Evolutionary conservation across 495 filamentous ascomycete genomes (phyloP).

Genomic region (Mytilinidion resinicola): DNA sequence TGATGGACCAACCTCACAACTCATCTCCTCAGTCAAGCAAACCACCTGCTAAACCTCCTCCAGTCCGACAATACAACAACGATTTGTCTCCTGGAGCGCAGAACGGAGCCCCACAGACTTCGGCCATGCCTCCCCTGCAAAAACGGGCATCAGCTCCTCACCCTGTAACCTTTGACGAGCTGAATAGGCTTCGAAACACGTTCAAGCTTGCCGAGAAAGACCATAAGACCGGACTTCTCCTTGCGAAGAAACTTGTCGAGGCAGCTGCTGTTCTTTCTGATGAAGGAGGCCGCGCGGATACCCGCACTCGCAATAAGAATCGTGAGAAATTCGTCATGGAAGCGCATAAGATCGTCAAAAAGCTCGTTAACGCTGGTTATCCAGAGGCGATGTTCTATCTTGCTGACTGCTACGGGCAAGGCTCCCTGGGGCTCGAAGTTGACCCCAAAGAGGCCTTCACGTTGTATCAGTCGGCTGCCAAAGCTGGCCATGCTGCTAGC

Average conservation of each 20-base stretch:
- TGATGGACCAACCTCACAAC: constrained; percentile 41
- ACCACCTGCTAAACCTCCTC: constrained; percentile 49
- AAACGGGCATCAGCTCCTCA: constrained; percentile 23
- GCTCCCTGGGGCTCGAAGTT: constrained; percentile 58
- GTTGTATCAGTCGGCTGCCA: constrained; percentile 90
- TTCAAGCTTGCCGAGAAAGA: constrained; percentile 66
- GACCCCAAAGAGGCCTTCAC: constrained; percentile 87
- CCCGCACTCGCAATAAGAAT: constrained; percentile 64
- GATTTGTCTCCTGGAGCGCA: constrained; percentile 35
- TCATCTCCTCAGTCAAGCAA: background rate
- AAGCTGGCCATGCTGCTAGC: constrained; percentile 72
- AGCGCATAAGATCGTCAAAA: constrained; percentile 85
- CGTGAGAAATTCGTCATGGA: constrained; percentile 80
- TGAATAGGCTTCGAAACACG: constrained; percentile 64
- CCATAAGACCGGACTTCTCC: constrained; percentile 57
- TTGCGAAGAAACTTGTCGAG: constrained; percentile 83
- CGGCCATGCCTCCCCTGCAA: constrained; percentile 25
- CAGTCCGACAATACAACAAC: constrained; percentile 65
- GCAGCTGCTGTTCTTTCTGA: constrained; percentile 70
- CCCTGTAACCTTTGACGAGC: constrained; percentile 70
- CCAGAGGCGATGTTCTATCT: constrained; percentile 90
- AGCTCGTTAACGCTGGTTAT: constrained; percentile 60
- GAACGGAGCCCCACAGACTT: constrained; percentile 26
- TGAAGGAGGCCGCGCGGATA: constrained; percentile 62
- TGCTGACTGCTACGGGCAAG: constrained; percentile 82